These are phyloP conservation scores for Cyclotella cryptica DNA, from an alignment of 108 stramenopile genomes.

Conservation along the genomic window DNA sequence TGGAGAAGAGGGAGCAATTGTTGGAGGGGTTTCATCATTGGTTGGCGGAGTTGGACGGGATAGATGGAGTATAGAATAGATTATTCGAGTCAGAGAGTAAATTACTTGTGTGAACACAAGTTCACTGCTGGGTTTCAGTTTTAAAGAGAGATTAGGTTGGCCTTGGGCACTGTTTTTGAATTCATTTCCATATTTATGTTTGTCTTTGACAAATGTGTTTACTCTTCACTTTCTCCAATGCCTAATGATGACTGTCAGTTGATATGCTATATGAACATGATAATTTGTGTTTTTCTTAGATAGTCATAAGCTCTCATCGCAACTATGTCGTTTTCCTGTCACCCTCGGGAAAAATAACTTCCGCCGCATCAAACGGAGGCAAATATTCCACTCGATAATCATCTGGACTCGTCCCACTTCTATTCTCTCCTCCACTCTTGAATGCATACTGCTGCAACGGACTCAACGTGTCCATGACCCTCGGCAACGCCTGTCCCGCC, in stretches of 20 bases:
- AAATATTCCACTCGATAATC: slow-evolving; percentile 37
- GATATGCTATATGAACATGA: no score
- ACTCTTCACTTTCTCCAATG: neutral
- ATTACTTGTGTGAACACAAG: neutral
- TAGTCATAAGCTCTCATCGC: no score
- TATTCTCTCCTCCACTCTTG: neutral
- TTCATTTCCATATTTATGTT: neutral
- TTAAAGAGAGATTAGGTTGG: neutral
- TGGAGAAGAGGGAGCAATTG: slow-evolving; percentile 8
- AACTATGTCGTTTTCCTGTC: neutral
- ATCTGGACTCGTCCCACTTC: slow-evolving; percentile 21
- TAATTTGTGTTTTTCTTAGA: neutral
- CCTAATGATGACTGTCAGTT: neutral
- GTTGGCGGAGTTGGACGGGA: neutral
- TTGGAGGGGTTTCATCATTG: slow-evolving; percentile 12
- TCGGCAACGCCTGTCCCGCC: slow-evolving; percentile 30
- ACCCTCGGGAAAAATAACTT: slow-evolving; percentile 24
- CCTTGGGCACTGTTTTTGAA: neutral
- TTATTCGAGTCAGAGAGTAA: neutral
- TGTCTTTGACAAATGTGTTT: neutral
- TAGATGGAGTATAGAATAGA: neutral
- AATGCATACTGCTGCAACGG: slow-evolving; percentile 27
- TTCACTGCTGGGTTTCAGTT: neutral
- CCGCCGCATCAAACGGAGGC: slow-evolving; percentile 35
- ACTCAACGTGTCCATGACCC: slow-evolving; percentile 26